Base-by-base conservation (phyloP, 1,284 basidiomycete species). In the Ceratobasidium sp. region DNA sequence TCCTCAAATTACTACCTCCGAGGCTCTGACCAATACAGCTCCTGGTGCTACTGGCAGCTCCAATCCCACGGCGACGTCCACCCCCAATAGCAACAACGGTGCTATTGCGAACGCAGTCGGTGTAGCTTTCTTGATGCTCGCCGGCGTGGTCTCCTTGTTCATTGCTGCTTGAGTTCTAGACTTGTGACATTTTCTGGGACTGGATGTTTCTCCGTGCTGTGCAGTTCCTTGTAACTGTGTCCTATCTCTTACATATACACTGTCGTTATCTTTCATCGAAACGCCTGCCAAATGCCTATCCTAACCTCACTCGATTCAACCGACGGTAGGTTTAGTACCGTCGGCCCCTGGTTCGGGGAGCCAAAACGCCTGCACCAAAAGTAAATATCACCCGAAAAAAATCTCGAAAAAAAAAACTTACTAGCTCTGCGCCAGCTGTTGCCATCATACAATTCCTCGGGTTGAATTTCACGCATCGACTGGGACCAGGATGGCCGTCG, bases 381-480 rank as follows among this genome's bases (percentile, higher is more conserved):
- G 64, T 71, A 33, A 42, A 46, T 42, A 5, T 42, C 26, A 15
- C 61, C 5, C 50, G 20, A 17, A 13, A 17, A n/a, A 3, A 12
- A 64, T 26, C 15, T 13, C 10, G n/a, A n/a, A n/a, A n/a, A 50
- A 12, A 38, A 52, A 28, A 48, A 88, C 93, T 81, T 82, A 96
- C 96, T 85, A 97, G 83, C 83, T 97, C 95, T 77, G 91, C 88
- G 4, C 96, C 96, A 13, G 94, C 96, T 0, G 91, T 91, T 69
- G 91, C 93, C 87, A 98, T 88, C 94, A 98, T 96, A n/a, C 92
- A 92, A 78, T 91, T 88, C 76, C 94, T 89, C 7, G 96, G 95
- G 82, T 97, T 98, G 84, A 96, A 97, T 81, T 88, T 90, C 2
- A 97, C 94, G 79, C 94, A 95, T 82, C 96, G 87, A 42, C 92